Conservation (phyloP, 23 red algal species). For the Gracilaria caudata region DNA sequence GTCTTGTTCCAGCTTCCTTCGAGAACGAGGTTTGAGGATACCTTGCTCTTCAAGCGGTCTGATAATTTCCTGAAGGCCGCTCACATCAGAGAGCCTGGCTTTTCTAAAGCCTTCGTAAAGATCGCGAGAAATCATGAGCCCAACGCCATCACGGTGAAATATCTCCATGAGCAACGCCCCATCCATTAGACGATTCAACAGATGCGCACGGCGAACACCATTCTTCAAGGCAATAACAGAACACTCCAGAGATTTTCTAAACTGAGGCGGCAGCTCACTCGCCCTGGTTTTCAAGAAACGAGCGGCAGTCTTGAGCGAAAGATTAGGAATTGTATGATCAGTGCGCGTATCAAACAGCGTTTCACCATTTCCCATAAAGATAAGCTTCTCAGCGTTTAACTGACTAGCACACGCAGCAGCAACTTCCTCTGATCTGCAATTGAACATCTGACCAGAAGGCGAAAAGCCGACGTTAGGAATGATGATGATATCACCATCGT, state of each 20-base stretch:
- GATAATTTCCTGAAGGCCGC: slow-evolving; percentile 85
- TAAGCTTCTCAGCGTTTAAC: slow-evolving; percentile 91
- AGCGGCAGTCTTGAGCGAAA: slow-evolving; percentile 80
- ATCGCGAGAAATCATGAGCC: slow-evolving; percentile 95
- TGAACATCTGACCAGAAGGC: slow-evolving; percentile 90
- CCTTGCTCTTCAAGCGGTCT: slow-evolving; percentile 87
- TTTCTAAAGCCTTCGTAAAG: slow-evolving; percentile 97
- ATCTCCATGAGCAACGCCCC: slow-evolving; percentile 93
- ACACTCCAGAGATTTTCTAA: slow-evolving; percentile 65
- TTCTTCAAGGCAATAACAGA: slow-evolving; percentile 65
- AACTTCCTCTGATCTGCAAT: slow-evolving; percentile 87
- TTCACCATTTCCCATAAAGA: slow-evolving; percentile 90
- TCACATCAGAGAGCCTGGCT: slow-evolving; percentile 73
- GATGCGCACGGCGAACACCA: slow-evolving; percentile 87
- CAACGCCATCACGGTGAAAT: slow-evolving; percentile 92
- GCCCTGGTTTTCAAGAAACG: slow-evolving; percentile 67
- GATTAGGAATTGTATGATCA: slow-evolving; percentile 83
- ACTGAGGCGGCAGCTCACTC: slow-evolving; percentile 49
- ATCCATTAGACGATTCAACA: slow-evolving; percentile 84
- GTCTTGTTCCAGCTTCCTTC: slow-evolving; percentile 79
- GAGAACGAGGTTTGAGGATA: slow-evolving; percentile 75
- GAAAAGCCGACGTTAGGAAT: slow-evolving; percentile 89
- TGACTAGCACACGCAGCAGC: slow-evolving; percentile 76
- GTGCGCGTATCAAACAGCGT: slow-evolving; percentile 77
- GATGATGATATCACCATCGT: slow-evolving; percentile 90